These are phyloP conservation scores for Potentilla sterilis DNA, from an alignment of 306 rosid genomes.

Conservation along the genomic window DNA sequence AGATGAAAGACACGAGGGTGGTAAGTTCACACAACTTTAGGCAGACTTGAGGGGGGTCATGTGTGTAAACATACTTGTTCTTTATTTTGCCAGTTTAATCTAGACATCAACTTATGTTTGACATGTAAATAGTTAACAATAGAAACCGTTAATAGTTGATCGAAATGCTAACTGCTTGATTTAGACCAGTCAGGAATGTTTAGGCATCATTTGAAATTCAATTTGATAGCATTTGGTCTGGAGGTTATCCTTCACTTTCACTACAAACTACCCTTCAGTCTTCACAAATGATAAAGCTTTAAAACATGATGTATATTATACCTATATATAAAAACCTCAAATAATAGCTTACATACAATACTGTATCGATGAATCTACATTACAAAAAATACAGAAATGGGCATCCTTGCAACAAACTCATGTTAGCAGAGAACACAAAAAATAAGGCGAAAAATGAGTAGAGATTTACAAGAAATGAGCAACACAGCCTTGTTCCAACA, in stretches of 20 bases:
- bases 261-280: not conserved
- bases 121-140: not conserved
- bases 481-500: constrained; percentile 6
- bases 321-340: not conserved
- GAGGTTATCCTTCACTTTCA: not conserved
- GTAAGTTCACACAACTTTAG: not conserved
- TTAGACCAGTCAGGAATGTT: not conserved
- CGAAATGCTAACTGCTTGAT: not conserved
- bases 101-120: not conserved
- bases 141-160: not conserved
- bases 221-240: too few species aligned
- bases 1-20: constrained; percentile 21
- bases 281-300: not conserved
- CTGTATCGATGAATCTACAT: constrained; percentile 23
- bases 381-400: constrained; percentile 32
- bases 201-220: not conserved
- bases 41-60: not conserved
- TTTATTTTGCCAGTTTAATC: not conserved
- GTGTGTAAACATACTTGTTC: not conserved
- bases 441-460: not conserved
- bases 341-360: constrained; percentile 25
- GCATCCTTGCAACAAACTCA: constrained; percentile 32
- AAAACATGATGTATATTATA: not conserved
- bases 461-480: constrained; percentile 45
- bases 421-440: constrained; percentile 25